Base-by-base conservation (phyloP, 192 early-diverging fungal genomes). In the Backusella morwellensis region DNA sequence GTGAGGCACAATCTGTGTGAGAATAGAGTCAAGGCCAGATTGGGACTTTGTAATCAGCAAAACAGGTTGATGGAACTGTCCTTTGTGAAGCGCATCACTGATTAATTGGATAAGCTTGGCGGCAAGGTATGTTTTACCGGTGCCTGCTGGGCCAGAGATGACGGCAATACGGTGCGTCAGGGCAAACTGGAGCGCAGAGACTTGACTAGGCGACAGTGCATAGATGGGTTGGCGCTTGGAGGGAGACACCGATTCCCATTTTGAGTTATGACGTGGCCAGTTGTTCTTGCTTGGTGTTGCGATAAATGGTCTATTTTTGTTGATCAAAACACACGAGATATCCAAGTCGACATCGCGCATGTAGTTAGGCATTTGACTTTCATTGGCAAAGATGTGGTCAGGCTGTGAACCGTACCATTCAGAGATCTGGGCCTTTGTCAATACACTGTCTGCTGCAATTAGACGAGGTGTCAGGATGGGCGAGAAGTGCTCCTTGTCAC, bases 111-210 rank as follows among this genome's bases (percentile, higher is more conserved):
- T 35, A 1, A 81, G 35, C 40, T 78, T 81, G 17, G 71, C n/a
- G 5, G 76, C 76, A 4, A 84, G 23, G n/a, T 38, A 78, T 0
- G 82, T 77, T 17, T 81, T 81, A 19, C 80, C 80, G 7, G 82
- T 81, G 34, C 80, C 80, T 35, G 74, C 19, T 9, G 72, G 42
- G 1, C 80, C 80, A 6, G 59, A 12, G 21, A 84, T 73, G 0
- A 84, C 73, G 1, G 82, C 72, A 32, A 84, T 41, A 2, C 77
- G 80, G 63, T 78, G 68, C 12, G 34, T 71, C 12, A 84, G 23
- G 12, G 76, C 80, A 56, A 71, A 68, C 5, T 78, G 32, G 23
- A 81, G 14, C 19, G 82, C 82, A 35, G n/a, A 11, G 1, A 78
- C 21, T 47, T 77, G 74, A 70, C 78, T 80, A 14, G 17, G 32